Conservation (phyloP, 768 basidiomycete genomes). For the Pleurotus tuoliensis region DNA sequence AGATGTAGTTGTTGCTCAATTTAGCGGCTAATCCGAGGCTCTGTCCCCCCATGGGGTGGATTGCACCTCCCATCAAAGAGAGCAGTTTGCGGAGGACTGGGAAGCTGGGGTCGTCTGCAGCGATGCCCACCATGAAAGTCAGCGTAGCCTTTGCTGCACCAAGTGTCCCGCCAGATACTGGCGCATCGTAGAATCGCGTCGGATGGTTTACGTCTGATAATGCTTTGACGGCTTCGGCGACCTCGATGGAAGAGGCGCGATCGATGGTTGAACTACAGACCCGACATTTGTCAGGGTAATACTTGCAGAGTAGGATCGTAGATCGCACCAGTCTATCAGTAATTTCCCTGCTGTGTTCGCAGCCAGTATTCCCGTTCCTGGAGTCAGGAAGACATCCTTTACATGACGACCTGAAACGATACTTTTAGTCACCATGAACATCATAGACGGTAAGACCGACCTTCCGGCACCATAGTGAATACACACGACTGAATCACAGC, state of each 20-base stretch:
- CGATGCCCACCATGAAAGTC: constrained; percentile 36
- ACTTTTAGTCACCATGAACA: not conserved
- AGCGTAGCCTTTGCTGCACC: constrained; percentile 34
- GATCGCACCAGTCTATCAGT: constrained; percentile 38
- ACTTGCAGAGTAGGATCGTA: not conserved
- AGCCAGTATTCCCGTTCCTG: constrained; percentile 30
- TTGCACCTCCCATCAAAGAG: constrained; percentile 31
- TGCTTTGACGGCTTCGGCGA: constrained; percentile 25
- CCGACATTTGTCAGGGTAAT: not conserved
- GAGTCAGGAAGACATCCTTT: constrained; percentile 30
- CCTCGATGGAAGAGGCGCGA: constrained; percentile 28
- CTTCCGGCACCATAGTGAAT: constrained; percentile 40
- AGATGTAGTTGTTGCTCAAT: constrained; percentile 40
- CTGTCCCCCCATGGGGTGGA: constrained; percentile 34
- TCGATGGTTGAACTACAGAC: constrained; percentile 39
- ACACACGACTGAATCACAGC: constrained; percentile 28
- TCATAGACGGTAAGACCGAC: constrained; percentile 11
- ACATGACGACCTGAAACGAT: constrained; percentile 30
- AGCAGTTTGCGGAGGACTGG: constrained; percentile 30
- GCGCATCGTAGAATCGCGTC: constrained; percentile 34
- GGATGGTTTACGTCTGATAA: constrained; percentile 12
- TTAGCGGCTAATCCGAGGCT: constrained; percentile 41
- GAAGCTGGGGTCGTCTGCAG: constrained; percentile 25
- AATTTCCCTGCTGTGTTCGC: constrained; percentile 32
- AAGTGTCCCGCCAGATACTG: constrained; percentile 38